These are phyloP conservation scores for Trypanosoma cruzi DNA, from an alignment of 208 protist genomes.

Conservation along the genomic window DNA sequence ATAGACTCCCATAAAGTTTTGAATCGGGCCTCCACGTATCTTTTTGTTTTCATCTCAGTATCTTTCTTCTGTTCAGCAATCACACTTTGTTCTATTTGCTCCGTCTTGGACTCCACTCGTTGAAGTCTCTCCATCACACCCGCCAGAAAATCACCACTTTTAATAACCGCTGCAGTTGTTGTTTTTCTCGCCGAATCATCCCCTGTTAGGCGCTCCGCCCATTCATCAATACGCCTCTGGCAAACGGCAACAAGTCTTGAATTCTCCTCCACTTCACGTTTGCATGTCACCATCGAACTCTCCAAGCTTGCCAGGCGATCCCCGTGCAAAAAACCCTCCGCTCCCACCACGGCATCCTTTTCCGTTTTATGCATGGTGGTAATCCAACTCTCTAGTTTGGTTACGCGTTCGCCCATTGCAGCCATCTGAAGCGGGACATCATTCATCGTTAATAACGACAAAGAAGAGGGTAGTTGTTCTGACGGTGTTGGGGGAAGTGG, in stretches of 20 bases:
- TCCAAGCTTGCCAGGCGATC: slow-evolving; percentile 18
- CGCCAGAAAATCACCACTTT: not conserved
- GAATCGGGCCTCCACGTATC: slow-evolving; percentile 68
- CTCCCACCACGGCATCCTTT: not conserved
- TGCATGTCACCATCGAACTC: not conserved
- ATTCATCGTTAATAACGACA: not conserved
- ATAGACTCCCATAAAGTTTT: slow-evolving; percentile 77
- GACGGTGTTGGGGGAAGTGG: not conserved
- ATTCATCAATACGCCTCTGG: slow-evolving; percentile 2
- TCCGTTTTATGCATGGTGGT: not conserved
- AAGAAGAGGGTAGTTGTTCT: not conserved
- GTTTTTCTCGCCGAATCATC: not conserved
- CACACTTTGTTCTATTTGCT: not conserved
- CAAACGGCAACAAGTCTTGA: not conserved
- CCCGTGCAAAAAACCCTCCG: not conserved
- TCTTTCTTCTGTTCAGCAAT: not conserved
- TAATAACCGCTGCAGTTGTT: not conserved
- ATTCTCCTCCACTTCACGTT: not conserved
- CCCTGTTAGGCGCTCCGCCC: not conserved
- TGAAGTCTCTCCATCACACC: slow-evolving; percentile 9
- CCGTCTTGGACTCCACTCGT: slow-evolving; percentile 1
- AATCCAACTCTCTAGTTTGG: not conserved
- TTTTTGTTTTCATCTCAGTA: slow-evolving; percentile 14
- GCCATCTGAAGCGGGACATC: not conserved
- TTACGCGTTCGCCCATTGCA: not conserved